Percentiles rank a stretch among this genome's conserved stretches.
Evolutionary conservation across 1,284 basidiomycete genomes (phyloP).

Genomic region (Gomphus bonarii): DNA sequence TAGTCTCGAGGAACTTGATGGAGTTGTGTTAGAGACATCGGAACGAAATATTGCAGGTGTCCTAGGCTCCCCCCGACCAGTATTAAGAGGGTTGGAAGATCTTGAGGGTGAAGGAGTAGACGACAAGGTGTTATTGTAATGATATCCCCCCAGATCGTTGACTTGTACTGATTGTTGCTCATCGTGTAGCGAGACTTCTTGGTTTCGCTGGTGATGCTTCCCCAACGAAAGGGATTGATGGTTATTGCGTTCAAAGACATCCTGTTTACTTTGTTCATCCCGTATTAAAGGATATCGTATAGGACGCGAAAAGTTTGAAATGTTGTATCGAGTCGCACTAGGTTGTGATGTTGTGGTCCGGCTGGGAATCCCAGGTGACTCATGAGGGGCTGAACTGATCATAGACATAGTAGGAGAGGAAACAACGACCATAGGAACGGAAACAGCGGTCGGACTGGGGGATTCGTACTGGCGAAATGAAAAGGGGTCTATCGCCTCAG

Average conservation of each 20-base stretch:
- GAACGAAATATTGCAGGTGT: neutral
- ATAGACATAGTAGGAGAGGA: slow-evolving; percentile 24
- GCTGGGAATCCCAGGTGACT: neutral
- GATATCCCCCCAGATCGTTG: neutral
- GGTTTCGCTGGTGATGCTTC: slow-evolving; percentile 13
- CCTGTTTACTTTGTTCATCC: slow-evolving; percentile 13
- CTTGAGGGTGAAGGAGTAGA: neutral
- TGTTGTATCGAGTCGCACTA: slow-evolving; percentile 4
- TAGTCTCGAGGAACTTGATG: neutral
- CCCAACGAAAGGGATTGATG: neutral
- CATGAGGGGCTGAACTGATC: neutral
- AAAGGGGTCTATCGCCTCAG: slow-evolving; percentile 3
- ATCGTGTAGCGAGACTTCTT: slow-evolving; percentile 5
- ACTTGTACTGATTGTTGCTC: neutral
- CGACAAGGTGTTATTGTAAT: neutral
- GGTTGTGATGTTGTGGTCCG: neutral
- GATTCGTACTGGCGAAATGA: slow-evolving; percentile 34
- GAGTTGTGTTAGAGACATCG: neutral
- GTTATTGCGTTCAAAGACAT: slow-evolving; percentile 8
- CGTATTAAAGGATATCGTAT: slow-evolving; percentile 11
- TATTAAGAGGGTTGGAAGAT: neutral
- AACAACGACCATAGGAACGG: slow-evolving; percentile 36
- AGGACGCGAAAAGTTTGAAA: slow-evolving; percentile 13
- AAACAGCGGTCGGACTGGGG: slow-evolving; percentile 28
- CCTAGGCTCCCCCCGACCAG: neutral